phyloP scores from a whole-genome alignment of 192 early-diverging fungal species.

The Pecoramyces ruminantium region DNA sequence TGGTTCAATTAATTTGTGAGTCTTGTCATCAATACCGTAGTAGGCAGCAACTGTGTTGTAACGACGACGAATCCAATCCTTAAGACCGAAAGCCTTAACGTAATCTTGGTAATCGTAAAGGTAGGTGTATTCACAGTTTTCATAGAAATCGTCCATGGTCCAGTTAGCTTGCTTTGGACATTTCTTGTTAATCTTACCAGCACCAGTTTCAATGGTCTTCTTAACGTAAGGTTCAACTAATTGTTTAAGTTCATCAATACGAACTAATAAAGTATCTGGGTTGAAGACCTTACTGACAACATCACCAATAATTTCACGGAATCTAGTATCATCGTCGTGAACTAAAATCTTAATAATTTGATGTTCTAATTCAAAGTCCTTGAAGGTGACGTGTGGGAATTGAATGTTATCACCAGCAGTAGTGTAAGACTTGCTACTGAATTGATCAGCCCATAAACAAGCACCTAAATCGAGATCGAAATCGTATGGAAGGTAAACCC shows the following conservation, averaged over 20 bases:
- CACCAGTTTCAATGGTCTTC: neutral
- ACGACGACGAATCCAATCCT: neutral
- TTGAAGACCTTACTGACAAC: neutral
- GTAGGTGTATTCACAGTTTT: no score
- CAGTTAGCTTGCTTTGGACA: no score
- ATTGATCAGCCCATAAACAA: no score
- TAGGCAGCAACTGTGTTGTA: neutral
- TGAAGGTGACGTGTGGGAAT: neutral
- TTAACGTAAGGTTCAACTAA: neutral
- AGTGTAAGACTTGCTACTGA: no score
- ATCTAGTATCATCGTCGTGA: neutral
- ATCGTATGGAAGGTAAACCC: neutral
- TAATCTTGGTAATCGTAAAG: no score
- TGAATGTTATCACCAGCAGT: neutral
- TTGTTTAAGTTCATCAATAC: neutral
- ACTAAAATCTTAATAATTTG: neutral
- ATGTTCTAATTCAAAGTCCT: neutral
- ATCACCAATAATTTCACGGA: neutral
- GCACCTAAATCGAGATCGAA: neutral
- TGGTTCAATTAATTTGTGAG: neutral
- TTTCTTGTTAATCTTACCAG: neutral
- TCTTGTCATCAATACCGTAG: neutral
- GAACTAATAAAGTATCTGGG: neutral
- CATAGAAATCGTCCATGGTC: no score
- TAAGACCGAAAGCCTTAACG: neutral